A percentile compares a stretch with the other conserved stretches of the same genome.
Conservation (phyloP, 768 basidiomycete genomes). For the Mycena galopus region DNA sequence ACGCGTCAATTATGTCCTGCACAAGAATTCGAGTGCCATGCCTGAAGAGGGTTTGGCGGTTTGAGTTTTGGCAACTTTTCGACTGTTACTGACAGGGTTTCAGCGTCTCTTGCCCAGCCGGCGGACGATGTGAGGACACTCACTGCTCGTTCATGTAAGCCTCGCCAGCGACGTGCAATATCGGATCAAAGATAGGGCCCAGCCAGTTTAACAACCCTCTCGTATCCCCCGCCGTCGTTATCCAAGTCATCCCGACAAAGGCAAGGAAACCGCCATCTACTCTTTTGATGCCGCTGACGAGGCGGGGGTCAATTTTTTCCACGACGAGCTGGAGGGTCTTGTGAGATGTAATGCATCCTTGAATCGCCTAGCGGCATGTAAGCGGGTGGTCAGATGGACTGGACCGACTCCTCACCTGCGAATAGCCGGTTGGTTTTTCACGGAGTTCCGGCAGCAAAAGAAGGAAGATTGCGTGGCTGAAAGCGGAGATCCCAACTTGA, state of each 20-base stretch:
- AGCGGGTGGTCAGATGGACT: neutral
- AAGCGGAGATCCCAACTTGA: neutral
- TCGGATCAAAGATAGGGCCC: no score
- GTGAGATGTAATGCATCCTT: neutral
- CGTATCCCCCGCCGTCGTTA: no score
- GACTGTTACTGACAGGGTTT: no score
- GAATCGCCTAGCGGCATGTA: neutral
- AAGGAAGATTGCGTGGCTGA: neutral
- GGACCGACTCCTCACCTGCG: neutral
- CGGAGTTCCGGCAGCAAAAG: neutral
- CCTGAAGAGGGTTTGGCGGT: no score
- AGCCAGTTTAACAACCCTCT: no score
- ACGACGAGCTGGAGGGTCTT: neutral
- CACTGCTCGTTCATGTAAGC: no score
- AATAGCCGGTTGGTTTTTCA: neutral
- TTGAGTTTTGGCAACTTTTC: no score
- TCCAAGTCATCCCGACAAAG: neutral
- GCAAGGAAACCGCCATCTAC: neutral
- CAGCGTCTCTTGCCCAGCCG: no score
- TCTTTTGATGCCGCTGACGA: neutral
- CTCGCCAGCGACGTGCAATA: no score
- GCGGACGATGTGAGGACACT: no score
- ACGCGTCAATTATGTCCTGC: no score
- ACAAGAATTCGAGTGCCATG: no score
- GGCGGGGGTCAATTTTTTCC: neutral